Evolutionary conservation across 163 green algal species (phyloP).

Genomic region (Chlamydomonas reinhardtii): DNA sequence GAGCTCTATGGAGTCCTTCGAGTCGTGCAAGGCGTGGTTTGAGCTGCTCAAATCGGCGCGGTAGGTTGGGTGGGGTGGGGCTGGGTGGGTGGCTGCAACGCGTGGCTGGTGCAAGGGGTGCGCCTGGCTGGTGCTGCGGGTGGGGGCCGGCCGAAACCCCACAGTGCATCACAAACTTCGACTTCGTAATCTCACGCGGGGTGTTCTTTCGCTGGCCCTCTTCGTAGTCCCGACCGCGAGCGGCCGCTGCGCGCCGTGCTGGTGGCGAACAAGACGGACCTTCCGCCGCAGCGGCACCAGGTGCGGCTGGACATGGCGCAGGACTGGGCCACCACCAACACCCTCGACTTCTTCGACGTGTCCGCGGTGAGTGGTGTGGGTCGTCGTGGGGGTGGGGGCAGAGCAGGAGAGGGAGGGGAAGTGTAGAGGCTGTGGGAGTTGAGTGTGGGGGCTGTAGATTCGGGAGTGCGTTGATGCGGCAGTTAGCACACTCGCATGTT

Average conservation of each 20-base stretch:
- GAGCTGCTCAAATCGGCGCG: slow-evolving; percentile 64
- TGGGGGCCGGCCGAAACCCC: too few relatives aligned
- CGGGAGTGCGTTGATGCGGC: too few relatives aligned
- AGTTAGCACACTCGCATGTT: too few relatives aligned
- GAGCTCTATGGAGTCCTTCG: slow-evolving; percentile 58
- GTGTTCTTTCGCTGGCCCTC: not conserved
- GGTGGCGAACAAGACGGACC: slow-evolving; percentile 64
- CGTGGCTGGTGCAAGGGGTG: too few relatives aligned
- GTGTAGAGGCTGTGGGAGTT: too few relatives aligned
- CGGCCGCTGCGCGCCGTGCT: slow-evolving; percentile 58
- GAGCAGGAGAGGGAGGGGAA: not conserved
- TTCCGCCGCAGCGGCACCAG: slow-evolving; percentile 59
- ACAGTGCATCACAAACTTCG: too few relatives aligned
- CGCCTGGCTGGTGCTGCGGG: too few relatives aligned
- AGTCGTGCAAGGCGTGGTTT: slow-evolving; percentile 57
- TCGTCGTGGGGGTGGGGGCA: not conserved
- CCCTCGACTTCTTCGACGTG: slow-evolving; percentile 63
- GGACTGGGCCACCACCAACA: slow-evolving; percentile 63
- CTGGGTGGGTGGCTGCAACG: not conserved
- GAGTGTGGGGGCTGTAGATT: too few relatives aligned
- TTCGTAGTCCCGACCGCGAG: slow-evolving; percentile 56
- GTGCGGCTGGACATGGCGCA: slow-evolving; percentile 52
- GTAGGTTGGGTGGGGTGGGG: not conserved
- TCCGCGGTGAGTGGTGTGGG: slow-evolving; percentile 45
- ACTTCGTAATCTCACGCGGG: too few relatives aligned